Evolutionary conservation across 768 basidiomycete species (phyloP), one percentile per base, ranked within the genome.

Genomic region (Russula sp.): DNA sequence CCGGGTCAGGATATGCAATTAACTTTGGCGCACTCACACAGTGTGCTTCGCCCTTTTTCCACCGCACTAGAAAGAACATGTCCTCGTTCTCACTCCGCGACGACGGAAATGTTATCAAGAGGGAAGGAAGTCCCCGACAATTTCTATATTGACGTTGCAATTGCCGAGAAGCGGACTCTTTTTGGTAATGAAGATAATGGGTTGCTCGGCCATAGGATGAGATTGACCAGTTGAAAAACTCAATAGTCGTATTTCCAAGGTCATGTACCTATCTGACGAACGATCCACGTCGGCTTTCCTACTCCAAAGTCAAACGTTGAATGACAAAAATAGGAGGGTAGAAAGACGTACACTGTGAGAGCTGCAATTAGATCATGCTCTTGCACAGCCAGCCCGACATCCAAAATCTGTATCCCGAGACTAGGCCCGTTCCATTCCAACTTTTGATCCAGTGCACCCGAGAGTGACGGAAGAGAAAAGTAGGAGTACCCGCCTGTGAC

Each of bases 11-110:
- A 35, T 22, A 46, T 16, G 34, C n/a, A 5, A n/a, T 25, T 25
- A 18, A 35, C 7, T 5, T 25, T 3, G 13, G 22, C 39, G 34
- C n/a, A 71, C 72, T 61, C 58, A 69, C 70, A 20, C 53, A 59
- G 41, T 65, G 42, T 7, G 52, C 51, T 0, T 59, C 56, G 0
- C 72, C 72, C n/a, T 69, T 68, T 65, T 69, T 69, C 72, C 72
- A 73, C 16, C 71, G 65, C 25, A 67, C 66, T 1, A 70, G 34
- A 36, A 59, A 65, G 32, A 71, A 66, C 58, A 49, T 56, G 46
- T 68, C 65, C 41, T 52, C 59, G 14, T 14, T 34, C 32, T 56
- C 56, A n/a, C 14, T 55, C 16, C 43, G 56, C 8, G 47, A 42
- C 56, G 38, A 58, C 20, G 63, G 63, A 25, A 58, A 66, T 11